phyloP scores from a whole-genome alignment of 2,329 filamentous ascomycete species.

The Endothia cerciana region DNA sequence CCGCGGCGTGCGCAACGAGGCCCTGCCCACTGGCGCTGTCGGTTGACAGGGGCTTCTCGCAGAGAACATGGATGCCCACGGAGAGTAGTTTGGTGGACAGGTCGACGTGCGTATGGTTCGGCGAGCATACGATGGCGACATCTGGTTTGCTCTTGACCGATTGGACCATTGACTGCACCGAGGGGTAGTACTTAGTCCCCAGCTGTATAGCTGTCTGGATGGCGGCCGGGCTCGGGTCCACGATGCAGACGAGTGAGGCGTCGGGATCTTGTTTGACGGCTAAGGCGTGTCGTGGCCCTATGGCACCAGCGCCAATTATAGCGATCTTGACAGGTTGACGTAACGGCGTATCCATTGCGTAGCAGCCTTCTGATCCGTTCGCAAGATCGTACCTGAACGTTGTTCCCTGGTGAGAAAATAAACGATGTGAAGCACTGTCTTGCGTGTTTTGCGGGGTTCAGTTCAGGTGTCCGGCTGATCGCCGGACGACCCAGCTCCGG shows the following conservation, averaged over 20 bases:
- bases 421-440: neutral
- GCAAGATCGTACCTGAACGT: too few species aligned
- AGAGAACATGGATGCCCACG: conserved; percentile 54
- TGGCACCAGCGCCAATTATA: conserved; percentile 39
- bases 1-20: conserved; percentile 36
- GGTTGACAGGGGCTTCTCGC: conserved; percentile 60
- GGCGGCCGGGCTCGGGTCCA: conserved; percentile 36
- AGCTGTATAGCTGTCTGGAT: conserved; percentile 33
- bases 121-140: conserved; percentile 62
- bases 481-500: neutral
- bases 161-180: conserved; percentile 48
- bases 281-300: conserved; percentile 39
- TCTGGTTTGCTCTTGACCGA: conserved; percentile 45
- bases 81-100: conserved; percentile 52
- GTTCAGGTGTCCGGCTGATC: neutral
- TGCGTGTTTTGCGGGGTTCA: neutral
- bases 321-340: conserved; percentile 31
- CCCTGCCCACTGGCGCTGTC: conserved; percentile 42
- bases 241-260: conserved; percentile 36
- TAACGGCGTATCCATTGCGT: neutral
- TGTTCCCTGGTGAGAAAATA: neutral
- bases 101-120: conserved; percentile 60
- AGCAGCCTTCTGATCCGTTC: neutral
- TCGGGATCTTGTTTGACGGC: conserved; percentile 33
- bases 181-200: conserved; percentile 32